Conservation (phyloP, 257 asterid species). For the Nicotiana otophora region DNA sequence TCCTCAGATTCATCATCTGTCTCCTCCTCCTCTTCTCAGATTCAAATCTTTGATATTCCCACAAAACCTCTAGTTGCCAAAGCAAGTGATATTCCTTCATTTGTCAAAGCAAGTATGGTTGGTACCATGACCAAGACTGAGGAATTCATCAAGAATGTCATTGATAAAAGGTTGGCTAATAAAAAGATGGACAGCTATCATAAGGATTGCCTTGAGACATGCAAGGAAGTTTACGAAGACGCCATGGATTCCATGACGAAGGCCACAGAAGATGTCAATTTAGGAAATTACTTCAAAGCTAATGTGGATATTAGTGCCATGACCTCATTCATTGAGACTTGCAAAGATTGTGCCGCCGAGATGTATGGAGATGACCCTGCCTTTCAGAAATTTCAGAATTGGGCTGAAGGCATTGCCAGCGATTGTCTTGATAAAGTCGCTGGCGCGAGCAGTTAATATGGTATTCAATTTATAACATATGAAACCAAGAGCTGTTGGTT, state of each 20-base stretch:
- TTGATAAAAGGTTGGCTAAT: constrained; percentile 14
- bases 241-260: constrained; percentile 28
- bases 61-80: background rate
- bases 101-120: constrained; percentile 18
- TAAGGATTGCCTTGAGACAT: constrained; percentile 22
- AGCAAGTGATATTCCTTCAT: background rate
- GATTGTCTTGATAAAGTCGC: constrained; percentile 20
- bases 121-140: constrained; percentile 24
- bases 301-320: constrained; percentile 30
- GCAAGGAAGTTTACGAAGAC: constrained; percentile 26
- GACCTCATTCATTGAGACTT: constrained; percentile 22
- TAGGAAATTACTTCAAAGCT: constrained; percentile 28
- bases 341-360: constrained; percentile 24
- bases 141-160: constrained; percentile 18
- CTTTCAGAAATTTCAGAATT: constrained; percentile 20
- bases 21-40: background rate
- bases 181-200: background rate
- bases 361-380: background rate
- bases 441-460: too few relatives aligned
- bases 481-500: too few relatives aligned
- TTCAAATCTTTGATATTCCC: background rate
- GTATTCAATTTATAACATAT: too few relatives aligned
- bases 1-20: too few relatives aligned
- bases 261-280: constrained; percentile 16
- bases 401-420: constrained; percentile 26